A percentile compares a stretch with the other conserved stretches of the same genome.
These are phyloP conservation scores for Salix caprea DNA, from an alignment of 345 rosid species.

Conservation along the genomic window DNA sequence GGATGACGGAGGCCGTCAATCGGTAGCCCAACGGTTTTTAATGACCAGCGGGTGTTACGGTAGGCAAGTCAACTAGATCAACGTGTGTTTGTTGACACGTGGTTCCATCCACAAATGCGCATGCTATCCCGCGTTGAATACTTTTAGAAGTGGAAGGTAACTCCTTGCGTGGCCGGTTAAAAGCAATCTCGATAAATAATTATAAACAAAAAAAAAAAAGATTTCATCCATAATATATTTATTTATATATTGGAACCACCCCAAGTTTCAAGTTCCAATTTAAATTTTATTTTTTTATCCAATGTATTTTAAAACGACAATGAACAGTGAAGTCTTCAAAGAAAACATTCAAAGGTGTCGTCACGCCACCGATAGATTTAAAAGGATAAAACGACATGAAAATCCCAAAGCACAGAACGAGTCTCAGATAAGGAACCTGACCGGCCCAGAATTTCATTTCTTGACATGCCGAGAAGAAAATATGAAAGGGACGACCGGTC, in stretches of 20 bases:
- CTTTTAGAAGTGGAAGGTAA: no score
- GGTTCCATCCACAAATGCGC: slow-evolving; percentile 1
- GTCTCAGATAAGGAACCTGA: neutral
- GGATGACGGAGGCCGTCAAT: neutral
- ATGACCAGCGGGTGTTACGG: slow-evolving; percentile 10
- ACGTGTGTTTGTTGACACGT: slow-evolving; percentile 16
- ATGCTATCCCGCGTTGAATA: no score
- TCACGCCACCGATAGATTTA: neutral
- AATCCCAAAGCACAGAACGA: neutral
- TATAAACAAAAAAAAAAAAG: neutral
- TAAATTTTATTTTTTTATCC: no score
- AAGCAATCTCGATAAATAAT: no score
- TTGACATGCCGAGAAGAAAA: no score
- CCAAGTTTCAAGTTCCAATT: no score
- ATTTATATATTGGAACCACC: neutral
- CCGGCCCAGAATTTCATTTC: neutral
- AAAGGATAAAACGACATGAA: neutral
- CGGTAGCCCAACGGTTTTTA: neutral
- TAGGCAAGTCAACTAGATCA: neutral
- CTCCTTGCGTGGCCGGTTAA: no score
- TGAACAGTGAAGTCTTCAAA: no score
- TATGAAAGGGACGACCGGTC: neutral
- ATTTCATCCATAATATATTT: neutral
- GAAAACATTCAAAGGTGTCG: no score
- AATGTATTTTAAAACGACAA: no score